phyloP scores from a whole-genome alignment of 164 flowering plant genomes.

The Aristolochia contorta region DNA sequence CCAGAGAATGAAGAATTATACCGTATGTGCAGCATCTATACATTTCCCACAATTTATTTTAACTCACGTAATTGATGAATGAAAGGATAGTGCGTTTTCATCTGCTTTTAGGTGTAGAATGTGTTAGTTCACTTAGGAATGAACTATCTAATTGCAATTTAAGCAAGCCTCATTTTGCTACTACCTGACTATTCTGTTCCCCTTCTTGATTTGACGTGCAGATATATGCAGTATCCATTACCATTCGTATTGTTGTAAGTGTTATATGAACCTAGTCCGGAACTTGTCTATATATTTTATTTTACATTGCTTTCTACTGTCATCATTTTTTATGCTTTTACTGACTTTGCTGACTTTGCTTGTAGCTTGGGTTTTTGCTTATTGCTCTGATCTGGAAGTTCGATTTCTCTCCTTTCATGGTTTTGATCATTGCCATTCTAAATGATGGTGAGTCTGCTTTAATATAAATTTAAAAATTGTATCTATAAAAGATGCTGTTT shows the following conservation, averaged over 20 bases:
- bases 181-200: too few relatives aligned
- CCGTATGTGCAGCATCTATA: slow-evolving; percentile 21
- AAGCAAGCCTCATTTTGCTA: too few relatives aligned
- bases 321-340: not conserved
- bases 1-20: slow-evolving; percentile 98
- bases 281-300: not conserved
- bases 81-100: too few relatives aligned
- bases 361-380: slow-evolving; percentile 89
- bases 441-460: slow-evolving; percentile 61
- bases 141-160: too few relatives aligned
- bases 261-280: not conserved
- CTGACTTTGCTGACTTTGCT: not conserved
- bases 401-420: slow-evolving; percentile 96
- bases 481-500: too few relatives aligned
- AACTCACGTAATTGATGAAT: too few relatives aligned
- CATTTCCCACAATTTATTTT: too few relatives aligned
- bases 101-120: too few relatives aligned
- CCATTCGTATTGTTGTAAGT: slow-evolving; percentile 96
- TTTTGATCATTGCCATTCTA: slow-evolving; percentile 89
- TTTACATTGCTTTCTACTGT: not conserved
- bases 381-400: slow-evolving; percentile 91
- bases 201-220: slow-evolving; percentile 22
- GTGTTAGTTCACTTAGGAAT: too few relatives aligned
- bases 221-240: slow-evolving; percentile 95
- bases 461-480: not conserved